Evolutionary conservation across 2,329 filamentous ascomycete genomes (phyloP), one percentile per base, ranked within the genome.

Genomic region (Pseudopithomyces maydicus): DNA sequence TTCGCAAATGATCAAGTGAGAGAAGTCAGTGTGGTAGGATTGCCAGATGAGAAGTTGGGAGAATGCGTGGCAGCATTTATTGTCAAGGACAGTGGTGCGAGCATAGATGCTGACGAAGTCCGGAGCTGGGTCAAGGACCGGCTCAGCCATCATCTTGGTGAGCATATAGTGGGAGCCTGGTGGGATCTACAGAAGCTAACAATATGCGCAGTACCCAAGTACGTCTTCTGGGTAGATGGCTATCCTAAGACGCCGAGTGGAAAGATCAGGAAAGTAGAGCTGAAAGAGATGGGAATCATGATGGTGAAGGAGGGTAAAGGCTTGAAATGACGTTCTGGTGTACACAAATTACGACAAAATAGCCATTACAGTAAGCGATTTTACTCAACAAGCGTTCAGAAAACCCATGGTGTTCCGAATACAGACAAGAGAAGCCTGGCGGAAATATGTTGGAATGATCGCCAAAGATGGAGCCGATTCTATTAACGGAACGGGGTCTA

Each of bases 221-320:
- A 94, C 72, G 84, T 98, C n/a, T 97, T 97, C 72, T 97, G 90
- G 84, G 82, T 90, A 0, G 83, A 88, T 0, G 85, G 87, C n/a
- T 96, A 91, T 73, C 94, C 94, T 19, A 97, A 97, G 84, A 99
- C 95, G 35, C 90, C 92, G 6, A 97, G 92, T 74, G 94, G 94
- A 22, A 99, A 99, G 85, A 93, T 98, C 54, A 92, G 97, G 79
- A 97, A 98, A 79, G 97, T 90, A 74, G 94, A 89, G 79, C 75
- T 98, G 68, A 85, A 86, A 69, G 89, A 92, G 15, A 79, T 83
- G 68, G 93, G 86, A 0, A 64, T 71, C 8, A 54, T 48, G 22
- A 26, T 70, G 29, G 4, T 71, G 2, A 54, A 65, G 26, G 66
- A 70, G 32, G 69, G 69, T 0, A 64, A 67, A 45, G 68, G 68